These are phyloP conservation scores for Aphanomyces stellatus DNA, from an alignment of 352 stramenopile species.

Conservation along the genomic window DNA sequence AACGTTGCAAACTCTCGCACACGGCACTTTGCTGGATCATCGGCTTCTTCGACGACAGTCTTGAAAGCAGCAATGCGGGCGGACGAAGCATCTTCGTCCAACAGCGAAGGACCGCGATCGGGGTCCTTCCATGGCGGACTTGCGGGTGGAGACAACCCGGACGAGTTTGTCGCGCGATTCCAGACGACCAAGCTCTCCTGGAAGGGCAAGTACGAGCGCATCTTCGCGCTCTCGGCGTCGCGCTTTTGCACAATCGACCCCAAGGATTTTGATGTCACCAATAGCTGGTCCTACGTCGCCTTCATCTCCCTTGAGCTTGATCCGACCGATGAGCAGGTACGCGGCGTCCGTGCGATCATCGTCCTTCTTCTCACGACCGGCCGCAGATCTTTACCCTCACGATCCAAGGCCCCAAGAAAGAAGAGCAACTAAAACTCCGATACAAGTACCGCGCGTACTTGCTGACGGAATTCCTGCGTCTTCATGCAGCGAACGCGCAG, in stretches of 20 bases:
- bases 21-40: neutral
- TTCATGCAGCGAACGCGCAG: conserved; percentile 32
- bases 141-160: conserved; percentile 14
- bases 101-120: neutral
- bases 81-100: neutral
- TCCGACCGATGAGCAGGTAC: conserved; percentile 34
- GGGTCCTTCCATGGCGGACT: neutral
- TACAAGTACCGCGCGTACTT: conserved; percentile 67
- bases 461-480: conserved; percentile 68
- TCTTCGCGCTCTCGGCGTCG: conserved; percentile 65
- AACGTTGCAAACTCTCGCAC: too few relatives aligned
- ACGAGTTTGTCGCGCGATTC: conserved; percentile 80
- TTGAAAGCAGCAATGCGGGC: neutral
- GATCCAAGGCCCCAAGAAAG: conserved; percentile 70
- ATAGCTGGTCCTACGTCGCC: conserved; percentile 66
- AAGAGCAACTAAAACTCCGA: conserved; percentile 71
- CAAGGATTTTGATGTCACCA: conserved; percentile 81
- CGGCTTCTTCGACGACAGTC: neutral
- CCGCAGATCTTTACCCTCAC: conserved; percentile 43
- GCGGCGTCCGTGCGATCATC: neutral
- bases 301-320: conserved; percentile 55
- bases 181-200: conserved; percentile 77
- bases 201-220: conserved; percentile 82
- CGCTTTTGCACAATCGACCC: conserved; percentile 82
- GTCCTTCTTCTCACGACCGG: neutral